phyloP scores from a whole-genome alignment of 495 filamentous ascomycete species.

The Hyaloscypha hepaticicola region DNA sequence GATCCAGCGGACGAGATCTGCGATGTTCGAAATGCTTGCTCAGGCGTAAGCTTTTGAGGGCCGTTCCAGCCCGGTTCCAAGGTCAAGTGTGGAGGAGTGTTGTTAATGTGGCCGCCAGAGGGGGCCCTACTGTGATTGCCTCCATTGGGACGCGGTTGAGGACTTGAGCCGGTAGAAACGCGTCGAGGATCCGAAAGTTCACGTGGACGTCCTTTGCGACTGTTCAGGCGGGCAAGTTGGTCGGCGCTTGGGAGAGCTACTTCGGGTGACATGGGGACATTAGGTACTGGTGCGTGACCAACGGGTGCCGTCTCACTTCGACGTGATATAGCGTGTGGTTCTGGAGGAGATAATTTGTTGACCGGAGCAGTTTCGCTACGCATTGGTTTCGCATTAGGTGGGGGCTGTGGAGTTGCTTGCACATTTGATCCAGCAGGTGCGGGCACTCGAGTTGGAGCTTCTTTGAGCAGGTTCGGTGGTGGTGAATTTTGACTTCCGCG shows the following conservation, averaged over 20 bases:
- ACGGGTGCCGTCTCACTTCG: constrained; percentile 22
- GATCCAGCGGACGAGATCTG: constrained; percentile 29
- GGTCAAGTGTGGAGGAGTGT: constrained; percentile 2
- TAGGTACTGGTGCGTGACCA: neutral
- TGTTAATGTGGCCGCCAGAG: constrained; percentile 5
- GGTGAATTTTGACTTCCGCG: neutral
- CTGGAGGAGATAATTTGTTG: neutral
- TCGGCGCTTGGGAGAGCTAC: constrained; percentile 22
- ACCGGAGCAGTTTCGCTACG: constrained; percentile 28
- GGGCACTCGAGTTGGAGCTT: constrained; percentile 15
- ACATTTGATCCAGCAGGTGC: constrained; percentile 8
- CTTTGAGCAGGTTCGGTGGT: constrained; percentile 7
- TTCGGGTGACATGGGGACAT: neutral
- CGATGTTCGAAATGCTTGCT: constrained; percentile 17
- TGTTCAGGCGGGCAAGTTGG: constrained; percentile 32
- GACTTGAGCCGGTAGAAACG: constrained; percentile 9
- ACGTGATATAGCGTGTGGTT: constrained; percentile 17
- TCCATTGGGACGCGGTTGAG: constrained; percentile 2
- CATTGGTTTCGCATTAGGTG: constrained; percentile 7
- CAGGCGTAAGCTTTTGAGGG: constrained; percentile 1
- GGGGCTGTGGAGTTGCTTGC: constrained; percentile 8
- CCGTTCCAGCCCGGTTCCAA: neutral
- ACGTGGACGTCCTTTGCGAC: constrained; percentile 28
- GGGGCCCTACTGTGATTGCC: neutral
- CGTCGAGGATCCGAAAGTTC: constrained; percentile 28